Evolutionary conservation across 768 basidiomycete species (phyloP).

Genomic region (Boletus patriciae): DNA sequence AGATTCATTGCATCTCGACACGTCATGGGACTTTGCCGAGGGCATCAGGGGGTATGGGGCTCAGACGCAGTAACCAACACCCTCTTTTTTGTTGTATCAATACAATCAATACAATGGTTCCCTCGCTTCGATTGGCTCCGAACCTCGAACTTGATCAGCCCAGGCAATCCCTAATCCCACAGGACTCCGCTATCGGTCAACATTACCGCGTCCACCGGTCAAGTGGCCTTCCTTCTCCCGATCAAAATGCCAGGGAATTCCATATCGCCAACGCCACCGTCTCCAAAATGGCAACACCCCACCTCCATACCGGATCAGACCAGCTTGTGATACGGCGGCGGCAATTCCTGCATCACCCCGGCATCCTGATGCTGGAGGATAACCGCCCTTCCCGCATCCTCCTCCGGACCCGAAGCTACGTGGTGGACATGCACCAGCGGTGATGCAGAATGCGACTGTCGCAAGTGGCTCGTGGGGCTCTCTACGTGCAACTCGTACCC

Average conservation of each 20-base stretch:
- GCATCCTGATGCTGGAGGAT: slow-evolving; percentile 23
- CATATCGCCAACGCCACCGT: neutral
- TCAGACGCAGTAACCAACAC: slow-evolving; percentile 67
- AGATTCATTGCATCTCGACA: slow-evolving; percentile 71
- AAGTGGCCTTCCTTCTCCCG: neutral
- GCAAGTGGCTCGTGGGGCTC: slow-evolving; percentile 13
- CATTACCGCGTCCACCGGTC: neutral
- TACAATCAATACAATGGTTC: neutral
- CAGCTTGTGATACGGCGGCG: slow-evolving; percentile 28
- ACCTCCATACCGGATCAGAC: neutral
- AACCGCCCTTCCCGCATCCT: neutral
- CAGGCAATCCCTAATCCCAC: neutral
- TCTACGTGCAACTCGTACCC: neutral
- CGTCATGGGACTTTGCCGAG: slow-evolving; percentile 92
- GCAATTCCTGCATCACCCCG: slow-evolving; percentile 20
- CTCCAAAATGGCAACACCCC: neutral
- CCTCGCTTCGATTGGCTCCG: neutral
- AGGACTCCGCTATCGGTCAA: neutral
- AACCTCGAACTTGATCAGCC: neutral
- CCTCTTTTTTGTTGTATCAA: slow-evolving; percentile 12
- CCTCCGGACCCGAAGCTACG: neutral
- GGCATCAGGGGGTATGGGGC: slow-evolving; percentile 88
- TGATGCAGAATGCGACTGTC: slow-evolving; percentile 24
- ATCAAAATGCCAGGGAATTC: neutral
- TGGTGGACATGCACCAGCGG: slow-evolving; percentile 1